A percentile compares a stretch with the other conserved stretches of the same genome.
phyloP scores from a whole-genome alignment of 805 yeast genomes.

The Metschnikowia baotianmanensis region DNA sequence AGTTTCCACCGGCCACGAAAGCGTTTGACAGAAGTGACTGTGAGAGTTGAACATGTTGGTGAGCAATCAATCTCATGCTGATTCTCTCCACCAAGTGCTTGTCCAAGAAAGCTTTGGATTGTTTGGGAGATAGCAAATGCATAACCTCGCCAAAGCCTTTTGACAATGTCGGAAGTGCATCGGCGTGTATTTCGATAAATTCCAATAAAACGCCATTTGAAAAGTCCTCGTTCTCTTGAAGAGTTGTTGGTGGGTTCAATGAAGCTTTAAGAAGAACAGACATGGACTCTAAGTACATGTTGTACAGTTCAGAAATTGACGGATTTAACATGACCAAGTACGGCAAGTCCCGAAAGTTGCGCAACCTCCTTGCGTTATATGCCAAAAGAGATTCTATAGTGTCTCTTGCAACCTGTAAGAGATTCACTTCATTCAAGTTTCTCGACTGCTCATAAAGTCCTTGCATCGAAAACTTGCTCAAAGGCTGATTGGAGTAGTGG shows the following conservation, averaged over 20 bases:
- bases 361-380: slow-evolving; percentile 67
- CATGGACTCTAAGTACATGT: slow-evolving; percentile 69
- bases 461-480: slow-evolving; percentile 53
- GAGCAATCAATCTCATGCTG: slow-evolving; percentile 80
- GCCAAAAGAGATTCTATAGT: slow-evolving; percentile 57
- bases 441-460: slow-evolving; percentile 44
- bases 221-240: slow-evolving; percentile 54
- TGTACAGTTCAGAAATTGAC: slow-evolving; percentile 73
- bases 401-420: slow-evolving; percentile 47
- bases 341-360: slow-evolving; percentile 71
- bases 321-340: slow-evolving; percentile 87
- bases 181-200: slow-evolving; percentile 75
- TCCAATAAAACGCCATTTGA: slow-evolving; percentile 47
- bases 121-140: slow-evolving; percentile 42
- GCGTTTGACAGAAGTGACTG: slow-evolving; percentile 35
- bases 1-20: slow-evolving; percentile 56
- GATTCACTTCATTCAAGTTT: slow-evolving; percentile 36
- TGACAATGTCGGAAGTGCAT: slow-evolving; percentile 78
- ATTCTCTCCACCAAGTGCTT: slow-evolving; percentile 80
- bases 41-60: slow-evolving; percentile 74
- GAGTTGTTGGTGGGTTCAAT: slow-evolving; percentile 39
- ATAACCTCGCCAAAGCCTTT: slow-evolving; percentile 75
- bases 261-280: slow-evolving; percentile 34
- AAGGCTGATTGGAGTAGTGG: slow-evolving; percentile 50
- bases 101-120: slow-evolving; percentile 64